Conservation (phyloP, 2,329 filamentous ascomycete genomes). For the Xylaria sp. region DNA sequence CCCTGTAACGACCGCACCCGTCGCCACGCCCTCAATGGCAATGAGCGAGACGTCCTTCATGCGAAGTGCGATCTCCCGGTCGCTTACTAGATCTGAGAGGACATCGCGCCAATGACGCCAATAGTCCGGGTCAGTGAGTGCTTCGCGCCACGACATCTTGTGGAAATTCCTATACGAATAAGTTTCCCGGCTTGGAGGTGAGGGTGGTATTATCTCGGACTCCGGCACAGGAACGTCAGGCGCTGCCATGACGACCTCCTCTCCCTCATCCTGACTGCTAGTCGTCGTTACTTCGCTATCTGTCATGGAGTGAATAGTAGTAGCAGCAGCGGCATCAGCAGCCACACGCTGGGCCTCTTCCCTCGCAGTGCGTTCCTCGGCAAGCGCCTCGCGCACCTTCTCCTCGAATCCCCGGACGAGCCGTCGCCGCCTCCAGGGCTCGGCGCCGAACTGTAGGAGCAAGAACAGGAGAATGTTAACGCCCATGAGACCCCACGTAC, state of each 20-base stretch:
- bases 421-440: slow-evolving; percentile 87
- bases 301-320: not conserved
- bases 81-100: slow-evolving; percentile 71
- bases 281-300: slow-evolving; percentile 7
- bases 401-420: slow-evolving; percentile 87
- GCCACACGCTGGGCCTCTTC: slow-evolving; percentile 18
- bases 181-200: not conserved
- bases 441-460: slow-evolving; percentile 86
- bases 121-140: slow-evolving; percentile 54
- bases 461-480: slow-evolving; percentile 92
- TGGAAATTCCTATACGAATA: not conserved
- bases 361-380: slow-evolving; percentile 67
- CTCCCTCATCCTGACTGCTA: slow-evolving; percentile 30
- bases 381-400: slow-evolving; percentile 75
- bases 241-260: slow-evolving; percentile 16
- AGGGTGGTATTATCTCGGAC: slow-evolving; percentile 8
- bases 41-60: slow-evolving; percentile 78
- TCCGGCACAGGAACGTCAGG: slow-evolving; percentile 29
- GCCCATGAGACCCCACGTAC: slow-evolving; percentile 97
- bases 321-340: slow-evolving; percentile 32
- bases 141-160: slow-evolving; percentile 55
- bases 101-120: slow-evolving; percentile 65
- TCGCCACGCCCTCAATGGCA: slow-evolving; percentile 73
- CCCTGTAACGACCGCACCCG: slow-evolving; percentile 71
- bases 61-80: slow-evolving; percentile 69